These are phyloP conservation scores for Xylariomycetidae sp. DNA, from an alignment of 2,329 filamentous ascomycete species.

Conservation along the genomic window DNA sequence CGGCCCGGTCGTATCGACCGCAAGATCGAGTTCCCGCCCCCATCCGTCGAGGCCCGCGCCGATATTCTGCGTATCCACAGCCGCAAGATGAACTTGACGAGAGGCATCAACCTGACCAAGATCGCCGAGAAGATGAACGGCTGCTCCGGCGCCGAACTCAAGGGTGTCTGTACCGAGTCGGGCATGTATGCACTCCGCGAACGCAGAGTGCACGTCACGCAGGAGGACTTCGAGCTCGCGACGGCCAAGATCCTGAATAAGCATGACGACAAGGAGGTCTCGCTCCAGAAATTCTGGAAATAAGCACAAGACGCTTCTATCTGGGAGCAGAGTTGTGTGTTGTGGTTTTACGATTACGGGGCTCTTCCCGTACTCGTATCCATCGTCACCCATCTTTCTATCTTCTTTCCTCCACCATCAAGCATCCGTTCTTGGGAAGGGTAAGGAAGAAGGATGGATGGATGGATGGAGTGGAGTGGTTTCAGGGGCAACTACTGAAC, in stretches of 20 bases:
- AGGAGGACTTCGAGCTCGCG: conserved; percentile 97
- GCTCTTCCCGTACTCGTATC: too few relatives aligned
- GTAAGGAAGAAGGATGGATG: too few relatives aligned
- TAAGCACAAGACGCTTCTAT: too few relatives aligned
- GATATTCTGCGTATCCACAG: conserved; percentile 98
- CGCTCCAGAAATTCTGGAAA: conserved; percentile 83
- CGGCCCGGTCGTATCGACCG: conserved; percentile 96
- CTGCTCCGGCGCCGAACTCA: conserved; percentile 93
- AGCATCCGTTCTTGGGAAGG: too few relatives aligned
- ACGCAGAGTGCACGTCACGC: conserved; percentile 93
- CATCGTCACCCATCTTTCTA: too few relatives aligned
- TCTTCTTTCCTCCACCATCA: too few relatives aligned
- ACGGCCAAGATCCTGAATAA: conserved; percentile 99
- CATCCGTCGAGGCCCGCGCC: conserved; percentile 90
- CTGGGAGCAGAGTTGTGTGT: too few relatives aligned
- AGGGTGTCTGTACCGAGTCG: conserved; percentile 97
- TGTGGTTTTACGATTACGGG: too few relatives aligned
- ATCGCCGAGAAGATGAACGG: conserved; percentile 99
- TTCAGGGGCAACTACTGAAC: too few relatives aligned
- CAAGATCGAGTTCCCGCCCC: conserved; percentile 98
- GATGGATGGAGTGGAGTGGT: too few relatives aligned
- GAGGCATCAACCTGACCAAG: conserved; percentile 96
- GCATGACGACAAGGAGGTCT: conserved; percentile 97
- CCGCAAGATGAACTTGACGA: conserved; percentile 96
- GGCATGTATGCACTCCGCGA: conserved; percentile 98